Percentiles rank a stretch among this genome's conserved stretches.
Evolutionary conservation across 2,329 filamentous ascomycete genomes (phyloP).

Genomic region (Trematosphaeria pertusa): DNA sequence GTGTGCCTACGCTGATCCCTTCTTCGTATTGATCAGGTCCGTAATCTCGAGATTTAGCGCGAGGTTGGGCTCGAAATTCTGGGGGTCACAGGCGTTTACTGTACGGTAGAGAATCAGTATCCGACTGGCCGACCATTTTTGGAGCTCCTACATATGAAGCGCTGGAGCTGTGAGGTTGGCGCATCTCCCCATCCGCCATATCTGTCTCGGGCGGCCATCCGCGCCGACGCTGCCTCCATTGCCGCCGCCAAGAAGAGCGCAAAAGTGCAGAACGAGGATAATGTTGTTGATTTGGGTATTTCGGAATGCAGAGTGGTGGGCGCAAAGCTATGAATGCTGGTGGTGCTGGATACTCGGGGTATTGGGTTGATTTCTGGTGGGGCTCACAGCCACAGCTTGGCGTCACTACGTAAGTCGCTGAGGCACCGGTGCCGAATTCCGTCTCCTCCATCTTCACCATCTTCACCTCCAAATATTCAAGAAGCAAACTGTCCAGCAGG

Average conservation of each 20-base stretch:
- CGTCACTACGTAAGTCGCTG: neutral
- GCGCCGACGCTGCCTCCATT: constrained; percentile 93
- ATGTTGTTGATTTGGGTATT: no score
- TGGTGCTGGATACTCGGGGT: neutral
- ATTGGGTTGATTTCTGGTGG: neutral
- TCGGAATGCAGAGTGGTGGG: neutral
- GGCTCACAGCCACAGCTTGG: neutral
- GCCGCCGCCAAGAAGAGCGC: constrained; percentile 21
- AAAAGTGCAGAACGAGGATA: neutral
- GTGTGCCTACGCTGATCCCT: constrained; percentile 75
- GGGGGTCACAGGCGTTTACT: constrained; percentile 92
- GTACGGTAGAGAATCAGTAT: constrained; percentile 18
- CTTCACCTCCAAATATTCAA: no score
- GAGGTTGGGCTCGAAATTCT: constrained; percentile 98
- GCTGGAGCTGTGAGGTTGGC: constrained; percentile 84
- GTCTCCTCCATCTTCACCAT: no score
- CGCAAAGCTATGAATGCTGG: neutral
- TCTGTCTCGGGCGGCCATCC: constrained; percentile 93
- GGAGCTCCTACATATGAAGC: constrained; percentile 75
- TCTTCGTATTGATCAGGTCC: constrained; percentile 96
- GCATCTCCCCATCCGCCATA: constrained; percentile 83
- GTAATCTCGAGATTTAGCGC: constrained; percentile 95
- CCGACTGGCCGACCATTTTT: neutral
- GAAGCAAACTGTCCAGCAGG: no score
- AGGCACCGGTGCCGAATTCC: no score